Percentiles rank a stretch among this genome's conserved stretches.
These are phyloP conservation scores for Cucumis cinereus DNA, from an alignment of 306 rosid genomes.

Conservation along the genomic window DNA sequence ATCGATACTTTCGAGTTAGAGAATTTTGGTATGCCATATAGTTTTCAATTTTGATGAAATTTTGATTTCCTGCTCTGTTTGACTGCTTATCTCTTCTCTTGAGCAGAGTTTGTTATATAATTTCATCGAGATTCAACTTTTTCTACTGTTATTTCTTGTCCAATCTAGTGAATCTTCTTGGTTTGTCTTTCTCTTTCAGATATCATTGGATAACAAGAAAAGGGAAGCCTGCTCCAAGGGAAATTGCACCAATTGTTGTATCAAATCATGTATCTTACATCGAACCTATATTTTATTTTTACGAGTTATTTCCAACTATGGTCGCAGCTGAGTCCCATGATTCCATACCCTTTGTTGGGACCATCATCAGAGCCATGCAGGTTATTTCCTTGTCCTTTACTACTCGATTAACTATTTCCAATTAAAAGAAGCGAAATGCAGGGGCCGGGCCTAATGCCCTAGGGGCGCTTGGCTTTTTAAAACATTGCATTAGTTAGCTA, in stretches of 20 bases:
- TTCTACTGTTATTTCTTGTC: not conserved
- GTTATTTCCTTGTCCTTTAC: constrained; percentile 28
- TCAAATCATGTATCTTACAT: constrained; percentile 88
- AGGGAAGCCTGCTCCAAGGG: constrained; percentile 90
- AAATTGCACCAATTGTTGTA: constrained; percentile 73
- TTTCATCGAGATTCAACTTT: not conserved
- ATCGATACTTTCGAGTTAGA: not conserved
- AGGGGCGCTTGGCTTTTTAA: not conserved
- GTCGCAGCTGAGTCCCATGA: constrained; percentile 97
- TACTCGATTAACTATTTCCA: not conserved
- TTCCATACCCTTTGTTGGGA: constrained; percentile 82
- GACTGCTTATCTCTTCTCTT: not conserved
- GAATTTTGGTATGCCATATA: not conserved
- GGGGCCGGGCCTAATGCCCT: not conserved
- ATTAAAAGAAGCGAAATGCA: not conserved
- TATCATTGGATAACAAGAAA: constrained; percentile 94
- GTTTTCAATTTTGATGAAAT: not conserved
- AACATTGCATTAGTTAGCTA: not conserved
- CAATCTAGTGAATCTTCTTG: not conserved
- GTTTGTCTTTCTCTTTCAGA: constrained; percentile 25
- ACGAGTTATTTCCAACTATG: constrained; percentile 80
- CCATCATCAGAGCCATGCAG: constrained; percentile 99
- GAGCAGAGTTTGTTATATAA: not conserved
- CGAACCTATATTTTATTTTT: constrained; percentile 94
- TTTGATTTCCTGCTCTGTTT: not conserved